Evolutionary conservation across 768 basidiomycete species (phyloP), one percentile per base, ranked within the genome.

Genomic region (Collybia mongolica): DNA sequence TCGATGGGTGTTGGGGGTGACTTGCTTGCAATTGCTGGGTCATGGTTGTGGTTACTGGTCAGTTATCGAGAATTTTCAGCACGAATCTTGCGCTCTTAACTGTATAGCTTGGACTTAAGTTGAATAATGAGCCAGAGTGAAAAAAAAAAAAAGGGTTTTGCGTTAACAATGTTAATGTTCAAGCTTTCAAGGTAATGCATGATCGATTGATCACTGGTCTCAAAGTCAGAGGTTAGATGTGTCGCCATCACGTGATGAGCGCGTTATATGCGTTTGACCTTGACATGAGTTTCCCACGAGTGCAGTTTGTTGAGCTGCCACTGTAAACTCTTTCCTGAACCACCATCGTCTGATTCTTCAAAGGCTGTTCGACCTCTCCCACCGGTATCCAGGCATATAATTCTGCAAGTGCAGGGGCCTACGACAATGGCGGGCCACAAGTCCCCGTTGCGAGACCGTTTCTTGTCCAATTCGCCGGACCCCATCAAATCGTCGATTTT

Each of bases 381-480:
- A n/a, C n/a, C n/a, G n/a, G n/a, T n/a, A n/a, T n/a, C 9, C 9
- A 35, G 17, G 6, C 23, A 22, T 23, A 47, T 48, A 32, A 48
- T 47, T 24, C 12, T 19, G 7, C 37, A 11, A 40, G 49, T 49
- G 42, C 47, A 20, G 19, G 41, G 42, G 3, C 32, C 40, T 18
- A 42, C 39, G 18, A 51, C 39, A 37, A 73, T 74, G 72, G 65
- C 70, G 46, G 65, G 61, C 47, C 66, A 61, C 45, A 78, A 74
- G 48, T 73, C 81, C 36, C 77, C 81, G 14, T 61, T 84, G 61
- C 76, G 74, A 52, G 83, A 86, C 59, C 76, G 80, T 52, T 73
- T 80, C n/a, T 72, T 80, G 57, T 80, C 79, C 48, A 84, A 83
- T 56, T 75, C 83, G 44, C 77, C 82, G 22, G 83, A 85, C 65